Base-by-base conservation (phyloP, 2,329 filamentous ascomycete species). In the Pestalotiopsis fici region DNA sequence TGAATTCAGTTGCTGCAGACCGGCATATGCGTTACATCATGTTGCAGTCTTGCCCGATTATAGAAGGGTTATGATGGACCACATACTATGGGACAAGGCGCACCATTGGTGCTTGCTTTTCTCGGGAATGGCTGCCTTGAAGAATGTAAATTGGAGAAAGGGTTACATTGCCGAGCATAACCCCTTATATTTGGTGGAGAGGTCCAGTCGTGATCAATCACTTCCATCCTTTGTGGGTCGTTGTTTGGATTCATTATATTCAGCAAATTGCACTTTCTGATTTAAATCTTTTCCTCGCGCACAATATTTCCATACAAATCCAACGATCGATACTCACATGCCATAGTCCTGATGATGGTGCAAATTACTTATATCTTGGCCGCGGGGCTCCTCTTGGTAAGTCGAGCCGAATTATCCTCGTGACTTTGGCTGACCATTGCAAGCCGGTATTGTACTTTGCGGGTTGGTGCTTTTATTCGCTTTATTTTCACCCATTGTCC, bases 401-500 rank as follows among this genome's bases (percentile, higher is more conserved):
- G 43, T 50, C 31, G n/a, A 50, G 43, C n/a, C 6, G n/a, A 1
- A 21, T 18, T 50, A 3, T 9, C 2, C 18, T 50, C n/a, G 7
- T 4, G 18, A 50, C 4, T n/a, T 7, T 3, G 18, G n/a, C 43
- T 7, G 3, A 50, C n/a, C 9, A n/a, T 35, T 35, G 31, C 11
- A 35, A 66, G 65, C 59, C 47, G 18, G 7, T 68, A 3, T 54
- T 59, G 13, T 70, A 66, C 57, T 64, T 37, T 37, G 25, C 63
- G 21, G 56, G 23, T 13, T 66, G 66, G 54, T 64, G 39, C 28
- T 39, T 67, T 7, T 70, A 71, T 28, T 25, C 55, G 15, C 65
- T 71, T 7, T 69, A 62, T 59, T 70, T 73, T 12, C 72, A 73
- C 35, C 71, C 69, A 18, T 59, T 73, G 18, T 66, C 70, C 39